Evolutionary conservation across 768 basidiomycete genomes (phyloP), one percentile per base, ranked within the genome.

Genomic region (Tulasnella sp.): DNA sequence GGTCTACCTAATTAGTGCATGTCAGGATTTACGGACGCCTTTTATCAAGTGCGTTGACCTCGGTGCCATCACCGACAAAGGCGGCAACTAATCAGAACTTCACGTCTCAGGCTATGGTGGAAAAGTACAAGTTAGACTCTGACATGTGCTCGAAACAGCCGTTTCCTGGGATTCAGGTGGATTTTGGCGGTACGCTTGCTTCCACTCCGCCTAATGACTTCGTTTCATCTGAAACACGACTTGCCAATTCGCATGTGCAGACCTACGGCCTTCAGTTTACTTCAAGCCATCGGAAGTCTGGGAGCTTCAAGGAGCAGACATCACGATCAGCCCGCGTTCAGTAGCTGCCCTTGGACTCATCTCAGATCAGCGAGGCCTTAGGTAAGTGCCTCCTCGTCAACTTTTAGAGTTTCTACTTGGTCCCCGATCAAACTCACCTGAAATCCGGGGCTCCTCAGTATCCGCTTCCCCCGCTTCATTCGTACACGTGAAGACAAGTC

Each of bases 401-500:
- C 6, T 11, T 51, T 51, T 44, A 44, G 51, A 51, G 51, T 51
- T 51, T 51, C n/a, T n/a, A 20, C 23, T 51, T 5, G 5, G 51
- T 2, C 2, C 20, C n/a, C 51, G 51, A 51, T 51, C 51, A 51
- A 5, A 51, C 51, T 51, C 51, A 51, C n/a, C 51, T 51, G 6
- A 51, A 51, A n/a, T 51, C 51, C 6, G 51, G 51, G 51, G 51
- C n/a, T n/a, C 29, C 42, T 55, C 71, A 93, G 92, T 81, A 84
- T 97, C 16, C 91, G 96, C 16, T 98, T 98, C 83, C 96, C 96
- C 57, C 88, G 95, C 46, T 97, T 96, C 84, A 86, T 96, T 77
- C 88, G 87, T 78, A 81, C 89, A 9, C 86, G 93, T 35, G 90
- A 91, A 13, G 95, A 96, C 84, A 96, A 95, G 83, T 81, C 81